Base-by-base conservation (phyloP, 1,284 basidiomycete species). In the Apiotrichum brassicae region DNA sequence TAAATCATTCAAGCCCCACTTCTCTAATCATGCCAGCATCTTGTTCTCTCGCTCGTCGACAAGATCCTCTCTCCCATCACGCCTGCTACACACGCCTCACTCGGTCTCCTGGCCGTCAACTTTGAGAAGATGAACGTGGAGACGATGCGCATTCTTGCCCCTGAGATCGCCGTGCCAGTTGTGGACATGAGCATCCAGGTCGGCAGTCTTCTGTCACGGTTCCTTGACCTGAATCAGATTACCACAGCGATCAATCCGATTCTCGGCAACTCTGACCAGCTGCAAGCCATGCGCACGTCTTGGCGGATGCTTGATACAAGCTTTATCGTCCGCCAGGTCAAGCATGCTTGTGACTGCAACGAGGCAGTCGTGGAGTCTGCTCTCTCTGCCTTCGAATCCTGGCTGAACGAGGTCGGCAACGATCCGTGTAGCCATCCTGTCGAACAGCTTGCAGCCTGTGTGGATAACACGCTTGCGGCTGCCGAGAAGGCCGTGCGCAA, bases 211-310 rank as follows among this genome's bases (percentile, higher is more conserved):
- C 43, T 70, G 26, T 64, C 53, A 16, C 68, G 68, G 13, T 63
- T 65, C 30, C 51, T 61, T 22, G 66, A 65, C 16, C 46, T 70
- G 2, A 54, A 64, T 11, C 65, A 72, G 46, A 54, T 68, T 25
- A 59, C 62, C 1, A 41, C 51, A 0, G 58, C 66, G 0, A 59
- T 72, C n/a, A 46, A 42, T 4, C 63, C 63, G 5, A 65, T 71
- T 42, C 56, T 70, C 13, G 49, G 60, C 24, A 53, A 60, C 33
- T 50, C 49, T 0, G 50, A 56, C 32, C 59, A 66, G 32, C 47
- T 64, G 7, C 45, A 49, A 2, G 53, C 53, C 6, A 67, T 69
- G 65, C 46, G 61, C 9, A 28, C 37, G 3, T 59, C 66, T 3
- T 69, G 66, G 70, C 61, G 62, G 13, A 46, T 34, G 14, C 54